Evolutionary conservation across 176 grass and related monocot species (phyloP), one percentile per base, ranked within the genome.

Genomic region (Lolium rigidum): DNA sequence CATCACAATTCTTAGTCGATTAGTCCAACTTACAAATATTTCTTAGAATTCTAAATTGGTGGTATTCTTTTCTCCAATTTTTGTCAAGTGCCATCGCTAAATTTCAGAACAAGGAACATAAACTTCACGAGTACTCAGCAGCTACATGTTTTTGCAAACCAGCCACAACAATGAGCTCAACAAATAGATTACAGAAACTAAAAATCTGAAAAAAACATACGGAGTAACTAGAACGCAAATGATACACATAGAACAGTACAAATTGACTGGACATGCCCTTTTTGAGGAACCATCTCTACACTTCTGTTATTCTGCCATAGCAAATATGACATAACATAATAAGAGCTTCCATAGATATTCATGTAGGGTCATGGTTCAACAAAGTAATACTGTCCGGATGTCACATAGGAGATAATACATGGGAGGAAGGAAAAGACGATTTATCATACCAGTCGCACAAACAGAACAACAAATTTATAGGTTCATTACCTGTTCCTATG

Each of bases 401-500:
- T 89, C 83, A 82, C 87, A 80, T 75, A 20, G 69, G 44, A 43
- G 70, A 86, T 66, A 77, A 76, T 88, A 94, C 87, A 88, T 74
- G 89, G 86, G 77, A 75, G 35, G 48, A 92, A 79, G 49, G 61
- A 77, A 81, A 75, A 10, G 68, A 68, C 65, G 13, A 88, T 70
- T 88, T 83, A 87, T 90, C 77, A 80, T 79, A 87, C 62, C 66
- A 85, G 83, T 68, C 83, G 21, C 81, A 92, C 72, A 86, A 92
- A 62, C 44, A 80, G 37, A 91, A 92, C 83, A 91, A 90, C 83
- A 88, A 95, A 91, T 89, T 91, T 93, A 86, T 86, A 89, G 87
- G 76, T 88, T 89, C 86, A 83, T 82, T 86, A 84, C 88, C 88
- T 93, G 84, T 87, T 85, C 80, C 88, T 95, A 86, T 86, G 86